phyloP scores from a whole-genome alignment of 768 basidiomycete species.

The Rhodotorula taiwanensis region DNA sequence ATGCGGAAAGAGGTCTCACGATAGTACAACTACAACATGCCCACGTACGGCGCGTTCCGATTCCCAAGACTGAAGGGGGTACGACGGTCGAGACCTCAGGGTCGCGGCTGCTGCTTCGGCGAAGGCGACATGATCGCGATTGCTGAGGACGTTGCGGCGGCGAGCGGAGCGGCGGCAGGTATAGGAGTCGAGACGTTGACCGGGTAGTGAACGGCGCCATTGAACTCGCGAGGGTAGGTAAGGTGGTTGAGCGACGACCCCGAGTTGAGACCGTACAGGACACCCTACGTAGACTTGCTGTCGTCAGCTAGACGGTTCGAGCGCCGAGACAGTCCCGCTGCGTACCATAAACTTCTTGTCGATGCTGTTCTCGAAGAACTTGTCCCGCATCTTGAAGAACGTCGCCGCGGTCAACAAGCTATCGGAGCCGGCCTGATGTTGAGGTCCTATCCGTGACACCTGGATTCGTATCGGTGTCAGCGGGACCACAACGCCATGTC shows the following conservation, averaged over 20 bases:
- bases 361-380: conserved; percentile 83
- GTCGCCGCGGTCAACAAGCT: conserved; percentile 84
- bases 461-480: conserved; percentile 47
- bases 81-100: not conserved
- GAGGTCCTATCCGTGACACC: conserved; percentile 81
- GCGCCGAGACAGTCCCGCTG: not conserved
- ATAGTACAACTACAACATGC: too few relatives aligned
- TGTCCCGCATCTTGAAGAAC: conserved; percentile 90
- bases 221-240: conserved; percentile 28
- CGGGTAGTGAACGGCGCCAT: conserved; percentile 33
- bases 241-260: conserved; percentile 5
- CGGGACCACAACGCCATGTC: too few relatives aligned
- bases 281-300: conserved; percentile 7
- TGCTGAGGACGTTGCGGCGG: conserved; percentile 23
- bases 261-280: conserved; percentile 35
- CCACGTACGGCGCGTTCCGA: too few relatives aligned
- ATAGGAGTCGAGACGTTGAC: conserved; percentile 17
- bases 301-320: not conserved
- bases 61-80: not conserved
- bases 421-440: conserved; percentile 97
- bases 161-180: conserved; percentile 14
- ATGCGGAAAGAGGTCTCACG: too few relatives aligned
- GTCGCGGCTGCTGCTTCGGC: conserved; percentile 7
- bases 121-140: conserved; percentile 32
- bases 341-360: conserved; percentile 53